Evolutionary conservation across 2,329 filamentous ascomycete species (phyloP).

Genomic region (Plenodomus biglobosus): DNA sequence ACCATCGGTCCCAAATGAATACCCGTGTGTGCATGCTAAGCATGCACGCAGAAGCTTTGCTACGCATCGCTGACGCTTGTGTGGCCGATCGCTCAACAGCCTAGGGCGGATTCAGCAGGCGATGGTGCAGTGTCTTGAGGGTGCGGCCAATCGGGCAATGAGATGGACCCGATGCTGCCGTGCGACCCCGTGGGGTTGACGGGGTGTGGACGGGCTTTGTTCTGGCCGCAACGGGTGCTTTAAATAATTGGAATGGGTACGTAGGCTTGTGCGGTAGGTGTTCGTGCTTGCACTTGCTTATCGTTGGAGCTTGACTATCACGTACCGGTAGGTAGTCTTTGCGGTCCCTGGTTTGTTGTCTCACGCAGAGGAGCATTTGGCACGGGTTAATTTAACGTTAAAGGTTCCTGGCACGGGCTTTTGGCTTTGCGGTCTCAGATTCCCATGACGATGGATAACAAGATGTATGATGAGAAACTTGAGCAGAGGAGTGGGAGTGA

Average conservation of each 20-base stretch:
- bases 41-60: neutral
- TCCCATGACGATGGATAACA: constrained; percentile 13
- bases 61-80: neutral
- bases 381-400: too few species aligned
- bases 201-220: neutral
- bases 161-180: constrained; percentile 1
- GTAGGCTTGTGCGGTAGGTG: neutral
- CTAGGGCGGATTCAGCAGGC: neutral
- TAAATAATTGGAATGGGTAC: neutral
- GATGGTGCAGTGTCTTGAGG: neutral
- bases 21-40: neutral
- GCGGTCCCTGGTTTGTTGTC: too few species aligned
- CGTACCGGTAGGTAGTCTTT: too few species aligned
- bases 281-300: neutral
- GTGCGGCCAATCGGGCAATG: neutral
- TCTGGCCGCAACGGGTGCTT: neutral
- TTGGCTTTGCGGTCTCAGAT: neutral
- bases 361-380: too few species aligned
- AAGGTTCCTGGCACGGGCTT: too few species aligned
- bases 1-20: neutral
- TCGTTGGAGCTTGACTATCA: too few species aligned
- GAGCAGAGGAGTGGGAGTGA: constrained; percentile 17
- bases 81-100: neutral
- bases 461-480: constrained; percentile 32
- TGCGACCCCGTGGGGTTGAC: constrained; percentile 3